Base-by-base conservation (phyloP, 352 stramenopile genomes). In the Pilasporangium apinafurcum region DNA sequence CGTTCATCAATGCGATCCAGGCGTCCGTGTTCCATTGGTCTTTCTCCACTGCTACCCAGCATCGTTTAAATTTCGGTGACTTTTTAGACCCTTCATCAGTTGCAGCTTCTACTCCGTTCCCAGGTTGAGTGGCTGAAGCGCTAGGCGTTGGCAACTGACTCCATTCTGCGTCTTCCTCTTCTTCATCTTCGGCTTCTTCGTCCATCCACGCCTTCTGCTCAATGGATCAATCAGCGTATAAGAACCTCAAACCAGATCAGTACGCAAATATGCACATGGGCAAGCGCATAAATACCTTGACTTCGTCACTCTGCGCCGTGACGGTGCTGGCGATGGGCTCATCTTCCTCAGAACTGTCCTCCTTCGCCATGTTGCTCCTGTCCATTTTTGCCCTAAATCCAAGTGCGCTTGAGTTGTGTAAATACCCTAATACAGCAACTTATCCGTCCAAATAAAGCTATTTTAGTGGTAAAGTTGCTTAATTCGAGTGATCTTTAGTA, bases 331-430 rank as follows among this genome's bases (percentile, higher is more conserved):
- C 54, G 27, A 92, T 89, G 40, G 73, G 81, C 72, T 92, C 81
- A 62, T 91, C 78, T 55, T 92, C 81, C 43, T 92, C 81, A 16
- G 81, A 91, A 58, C 81, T 92, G 56, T 92, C 81, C 33, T 75
- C 71, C 32, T 44, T 66, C 62, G 60, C 56, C 51, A 51, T 56
- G 59, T 49, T 49, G 3, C 32, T 33, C 42, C 39, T 42, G 8
- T 27, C 16, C 22, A 35, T 38, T 13, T 43, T 27, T 14, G 27
- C n/a, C n/a, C n/a, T n/a, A n/a, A n/a, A n/a, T n/a, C n/a, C n/a
- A n/a, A n/a, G n/a, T n/a, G n/a, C n/a, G n/a, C n/a, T n/a, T n/a
- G n/a, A n/a, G n/a, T n/a, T n/a, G n/a, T n/a, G n/a, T n/a, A n/a
- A n/a, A n/a, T n/a, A n/a, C n/a, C n/a, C n/a, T n/a, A n/a, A n/a